phyloP scores from a whole-genome alignment of 345 rosid genomes.

The Cardamine resedifolia region DNA sequence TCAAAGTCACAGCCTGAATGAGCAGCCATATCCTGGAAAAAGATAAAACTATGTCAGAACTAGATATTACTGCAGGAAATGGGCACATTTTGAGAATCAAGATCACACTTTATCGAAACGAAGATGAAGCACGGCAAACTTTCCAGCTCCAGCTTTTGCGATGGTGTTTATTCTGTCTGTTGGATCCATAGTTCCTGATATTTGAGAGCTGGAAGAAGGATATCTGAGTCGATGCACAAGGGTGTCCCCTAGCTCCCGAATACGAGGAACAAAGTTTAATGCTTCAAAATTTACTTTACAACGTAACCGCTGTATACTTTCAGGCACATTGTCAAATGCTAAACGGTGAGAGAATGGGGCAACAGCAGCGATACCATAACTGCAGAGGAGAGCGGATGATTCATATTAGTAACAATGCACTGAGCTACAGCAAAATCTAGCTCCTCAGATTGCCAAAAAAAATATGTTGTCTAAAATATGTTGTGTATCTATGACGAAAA shows the following conservation, averaged over 20 bases:
- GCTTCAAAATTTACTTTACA: slow-evolving; percentile 96
- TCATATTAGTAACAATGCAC: neutral
- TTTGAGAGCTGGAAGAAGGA: slow-evolving; percentile 42
- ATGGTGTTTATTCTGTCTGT: slow-evolving; percentile 40
- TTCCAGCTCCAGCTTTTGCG: slow-evolving; percentile 51
- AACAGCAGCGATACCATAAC: slow-evolving; percentile 88
- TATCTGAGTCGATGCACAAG: slow-evolving; percentile 65
- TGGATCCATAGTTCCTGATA: slow-evolving; percentile 40
- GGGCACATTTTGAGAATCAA: neutral
- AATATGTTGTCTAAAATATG: neutral
- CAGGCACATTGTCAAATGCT: slow-evolving; percentile 77
- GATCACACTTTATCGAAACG: slow-evolving; percentile 86
- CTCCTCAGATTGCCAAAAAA: neutral
- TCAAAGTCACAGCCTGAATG: slow-evolving; percentile 98
- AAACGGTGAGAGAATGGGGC: slow-evolving; percentile 96
- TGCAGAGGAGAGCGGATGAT: slow-evolving; percentile 35
- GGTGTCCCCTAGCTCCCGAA: slow-evolving; percentile 58
- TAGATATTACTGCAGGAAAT: neutral
- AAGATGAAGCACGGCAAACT: slow-evolving; percentile 86
- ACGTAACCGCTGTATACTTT: slow-evolving; percentile 70
- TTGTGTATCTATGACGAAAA: neutral
- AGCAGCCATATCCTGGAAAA: slow-evolving; percentile 93
- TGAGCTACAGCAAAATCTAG: neutral
- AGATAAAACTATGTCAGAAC: neutral
- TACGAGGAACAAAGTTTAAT: slow-evolving; percentile 60